Percentiles rank a stretch among this genome's conserved stretches.
phyloP scores from a whole-genome alignment of 2,329 filamentous ascomycete genomes.

The Botrytis aclada region DNA sequence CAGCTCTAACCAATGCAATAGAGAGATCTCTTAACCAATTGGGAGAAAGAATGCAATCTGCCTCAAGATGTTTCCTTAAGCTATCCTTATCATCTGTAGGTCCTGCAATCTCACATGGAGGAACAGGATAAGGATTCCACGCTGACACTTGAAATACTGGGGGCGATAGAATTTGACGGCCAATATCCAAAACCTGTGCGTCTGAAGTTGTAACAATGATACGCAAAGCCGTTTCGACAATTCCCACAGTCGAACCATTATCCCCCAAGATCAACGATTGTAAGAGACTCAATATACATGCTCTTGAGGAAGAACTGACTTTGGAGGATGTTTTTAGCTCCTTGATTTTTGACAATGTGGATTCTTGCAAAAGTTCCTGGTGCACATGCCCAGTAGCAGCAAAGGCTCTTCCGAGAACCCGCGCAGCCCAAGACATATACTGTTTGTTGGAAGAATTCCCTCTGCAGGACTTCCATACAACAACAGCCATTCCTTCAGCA shows the following conservation, averaged over 20 bases:
- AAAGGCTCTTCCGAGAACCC: constrained; percentile 80
- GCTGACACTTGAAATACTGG: constrained; percentile 52
- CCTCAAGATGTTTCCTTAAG: constrained; percentile 16
- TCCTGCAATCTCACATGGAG: constrained; percentile 48
- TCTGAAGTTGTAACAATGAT: constrained; percentile 49
- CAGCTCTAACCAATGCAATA: constrained; percentile 57
- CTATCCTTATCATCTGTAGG: neutral
- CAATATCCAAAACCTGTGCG: constrained; percentile 46
- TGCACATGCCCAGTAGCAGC: constrained; percentile 69
- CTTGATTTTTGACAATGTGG: constrained; percentile 48
- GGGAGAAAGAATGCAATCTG: constrained; percentile 43
- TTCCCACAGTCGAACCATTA: constrained; percentile 53
- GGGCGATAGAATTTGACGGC: constrained; percentile 51
- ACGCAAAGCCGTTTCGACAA: constrained; percentile 60
- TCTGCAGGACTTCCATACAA: constrained; percentile 74
- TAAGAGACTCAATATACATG: constrained; percentile 59
- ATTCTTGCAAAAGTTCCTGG: constrained; percentile 58
- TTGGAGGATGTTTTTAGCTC: constrained; percentile 34
- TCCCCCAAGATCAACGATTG: constrained; percentile 59
- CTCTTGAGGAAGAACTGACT: constrained; percentile 55
- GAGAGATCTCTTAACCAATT: constrained; percentile 63
- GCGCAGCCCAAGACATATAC: constrained; percentile 82
- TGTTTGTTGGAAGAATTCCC: constrained; percentile 59
- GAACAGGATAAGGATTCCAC: constrained; percentile 55
- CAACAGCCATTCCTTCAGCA: constrained; percentile 59